Conservation (phyloP, 441 rosid species). For the Populus tomentosa region DNA sequence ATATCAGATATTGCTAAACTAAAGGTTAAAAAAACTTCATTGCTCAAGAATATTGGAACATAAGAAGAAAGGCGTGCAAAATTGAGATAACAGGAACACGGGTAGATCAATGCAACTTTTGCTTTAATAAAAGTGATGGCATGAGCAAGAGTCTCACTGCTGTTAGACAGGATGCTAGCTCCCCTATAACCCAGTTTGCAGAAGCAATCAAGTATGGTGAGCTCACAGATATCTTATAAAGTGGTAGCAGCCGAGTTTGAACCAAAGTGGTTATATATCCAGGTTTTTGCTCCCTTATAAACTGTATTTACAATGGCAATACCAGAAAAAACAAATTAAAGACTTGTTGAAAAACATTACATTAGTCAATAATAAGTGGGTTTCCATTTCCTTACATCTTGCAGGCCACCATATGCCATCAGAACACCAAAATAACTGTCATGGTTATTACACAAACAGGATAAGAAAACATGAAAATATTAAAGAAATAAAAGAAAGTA, state of each 20-base stretch:
- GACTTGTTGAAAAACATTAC: constrained; percentile 16
- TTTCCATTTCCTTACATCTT: constrained; percentile 62
- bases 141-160: constrained; percentile 41
- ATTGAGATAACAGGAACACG: constrained; percentile 1
- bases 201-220: constrained; percentile 76
- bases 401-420: constrained; percentile 84
- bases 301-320: constrained; percentile 43
- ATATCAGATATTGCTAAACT: constrained; percentile 9
- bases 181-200: constrained; percentile 87
- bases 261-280: constrained; percentile 48
- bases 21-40: not conserved
- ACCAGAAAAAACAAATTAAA: constrained; percentile 13
- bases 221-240: constrained; percentile 43
- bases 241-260: constrained; percentile 58
- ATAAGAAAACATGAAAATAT: constrained; percentile 16
- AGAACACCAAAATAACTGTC: constrained; percentile 84
- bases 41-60: constrained; percentile 9
- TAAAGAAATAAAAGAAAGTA: not conserved
- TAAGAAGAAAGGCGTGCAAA: constrained; percentile 10
- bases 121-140: constrained; percentile 11
- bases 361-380: constrained; percentile 16
- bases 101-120: constrained; percentile 7
- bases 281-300: constrained; percentile 65
- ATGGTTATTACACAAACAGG: constrained; percentile 17
- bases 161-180: constrained; percentile 76